A percentile compares a stretch with the other conserved stretches of the same genome.
These are phyloP conservation scores for Pholiota molesta DNA, from an alignment of 768 basidiomycete genomes.

Conservation along the genomic window DNA sequence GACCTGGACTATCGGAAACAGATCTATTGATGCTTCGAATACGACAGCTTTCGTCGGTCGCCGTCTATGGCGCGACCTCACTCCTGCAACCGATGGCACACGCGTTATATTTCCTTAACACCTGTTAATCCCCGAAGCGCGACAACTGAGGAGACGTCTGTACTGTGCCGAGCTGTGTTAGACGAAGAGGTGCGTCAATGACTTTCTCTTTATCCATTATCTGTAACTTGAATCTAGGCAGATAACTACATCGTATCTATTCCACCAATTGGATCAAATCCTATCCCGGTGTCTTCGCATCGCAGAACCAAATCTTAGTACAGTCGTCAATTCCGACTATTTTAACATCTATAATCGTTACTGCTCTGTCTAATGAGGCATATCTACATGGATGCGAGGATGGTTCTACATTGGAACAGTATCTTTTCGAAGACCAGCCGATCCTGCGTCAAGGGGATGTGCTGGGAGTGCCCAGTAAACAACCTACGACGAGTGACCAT, in stretches of 20 bases:
- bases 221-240: slow-evolving; percentile 23
- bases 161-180: slow-evolving; percentile 36
- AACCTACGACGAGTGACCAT: slow-evolving; percentile 12
- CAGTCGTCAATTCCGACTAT: slow-evolving; percentile 13
- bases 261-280: slow-evolving; percentile 40
- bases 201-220: not conserved
- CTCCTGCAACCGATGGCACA: not conserved
- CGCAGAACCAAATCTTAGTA: slow-evolving; percentile 13
- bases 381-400: slow-evolving; percentile 44
- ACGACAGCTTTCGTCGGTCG: slow-evolving; percentile 13
- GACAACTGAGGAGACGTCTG: slow-evolving; percentile 11
- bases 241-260: slow-evolving; percentile 36
- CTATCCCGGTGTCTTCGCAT: slow-evolving; percentile 16
- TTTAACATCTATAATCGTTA: slow-evolving; percentile 54
- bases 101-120: slow-evolving; percentile 19
- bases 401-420: slow-evolving; percentile 40
- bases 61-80: slow-evolving; percentile 19
- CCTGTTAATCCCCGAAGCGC: slow-evolving; percentile 4
- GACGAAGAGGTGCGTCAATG: slow-evolving; percentile 38
- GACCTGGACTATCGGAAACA: slow-evolving; percentile 15
- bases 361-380: slow-evolving; percentile 52
- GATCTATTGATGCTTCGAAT: not conserved
- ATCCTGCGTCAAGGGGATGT: slow-evolving; percentile 55
- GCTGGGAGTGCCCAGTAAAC: slow-evolving; percentile 20
- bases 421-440: slow-evolving; percentile 41